Evolutionary conservation across 139 green algal genomes (phyloP), one percentile per base, ranked within the genome.

Genomic region (Chlorella sp.): DNA sequence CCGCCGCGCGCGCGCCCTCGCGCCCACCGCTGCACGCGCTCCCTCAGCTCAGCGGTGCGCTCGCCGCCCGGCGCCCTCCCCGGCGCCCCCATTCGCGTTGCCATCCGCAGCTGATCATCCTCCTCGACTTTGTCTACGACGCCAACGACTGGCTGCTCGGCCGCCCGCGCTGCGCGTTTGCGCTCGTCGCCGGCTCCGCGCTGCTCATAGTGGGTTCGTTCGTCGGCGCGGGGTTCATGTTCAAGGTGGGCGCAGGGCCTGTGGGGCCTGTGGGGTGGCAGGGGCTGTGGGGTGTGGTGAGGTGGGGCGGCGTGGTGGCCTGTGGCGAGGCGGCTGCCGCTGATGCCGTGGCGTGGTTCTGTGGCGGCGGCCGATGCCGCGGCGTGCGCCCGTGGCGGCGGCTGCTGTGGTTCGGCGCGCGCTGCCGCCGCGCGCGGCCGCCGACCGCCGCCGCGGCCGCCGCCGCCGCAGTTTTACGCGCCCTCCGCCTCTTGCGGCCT

Each of bases 41-140:
- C 8, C 14, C 12, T 19, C 1, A 5, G 15, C 33, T 31, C n/a
- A 2, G 15, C 4, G 33, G 33, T n/a, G 5, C 11, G 19, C 35
- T n/a, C 43, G 14, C 46, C 29, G 41, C 11, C 12, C 45, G 11
- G 8, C 33, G 1, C 33, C 60, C 46, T 53, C 15, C 2, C 53
- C 7, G 19, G 17, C n/a, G n/a, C n/a, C 53, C 53, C 17, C 53
- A 61, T 23, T 33, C 0, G 23, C 63, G 25, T 41, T 55, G 36
- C n/a, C n/a, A n/a, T n/a, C n/a, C 38, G 67, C 83, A 87, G 68
- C 77, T 95, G 35, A 48, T 97, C 8, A 86, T 95, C 43, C 70
- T 97, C 23, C 82, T 97, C 51, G 78, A 93, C 59, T 89, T 90
- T 31, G 58, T 92, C 11, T 97, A 95, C 53, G 48, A 69, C 25